Evolutionary conservation across 805 yeast genomes (phyloP), one percentile per base, ranked within the genome.

Genomic region (Hanseniaspora meyeri): DNA sequence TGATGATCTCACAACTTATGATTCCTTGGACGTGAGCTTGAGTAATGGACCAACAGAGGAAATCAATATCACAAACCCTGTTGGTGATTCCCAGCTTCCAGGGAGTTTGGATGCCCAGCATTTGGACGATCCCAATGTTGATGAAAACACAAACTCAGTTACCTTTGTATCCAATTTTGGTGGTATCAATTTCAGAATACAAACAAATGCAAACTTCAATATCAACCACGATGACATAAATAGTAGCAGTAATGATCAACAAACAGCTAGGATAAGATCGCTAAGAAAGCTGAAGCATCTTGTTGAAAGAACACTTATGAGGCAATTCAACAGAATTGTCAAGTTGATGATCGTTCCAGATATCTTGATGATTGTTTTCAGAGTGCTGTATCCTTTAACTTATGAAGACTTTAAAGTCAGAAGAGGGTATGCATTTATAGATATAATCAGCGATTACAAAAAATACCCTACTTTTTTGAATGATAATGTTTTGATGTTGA

Each of bases 361-460:
- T 14, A 56, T 68, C 1, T 19, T 68, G 1, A 29, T 59, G 2
- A 49, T 66, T 16, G 68, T 71, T 53, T 7, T 57, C 17, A 48
- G 51, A 20, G 0, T 24, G 63, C 2, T 66, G 67, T 60, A 73
- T 12, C 59, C 72, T 3, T 59, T 67, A 5, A 75, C 77, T 58
- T 58, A 75, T n/a, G 31, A 10, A 38, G 75, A 77, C 58, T 57
- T 75, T 16, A 20, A 9, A 43, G 27, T 57, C 64, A 64, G 52
- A 64, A 58, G 39, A 51, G 32, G 61, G 58, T 52, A 27, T 70
- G 57, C 38, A 6, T 74, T 8, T 48, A 69, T 54, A 75, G 76
- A 61, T 11, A 60, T 1, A n/a, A 66, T 11, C 59, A 74, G 34
- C 58, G 69, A 19, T 20, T 49, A 1, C 17, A 65, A 17, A 77